Base-by-base conservation (phyloP, 805 yeast species). In the Saccharomycopsis schoenii region DNA sequence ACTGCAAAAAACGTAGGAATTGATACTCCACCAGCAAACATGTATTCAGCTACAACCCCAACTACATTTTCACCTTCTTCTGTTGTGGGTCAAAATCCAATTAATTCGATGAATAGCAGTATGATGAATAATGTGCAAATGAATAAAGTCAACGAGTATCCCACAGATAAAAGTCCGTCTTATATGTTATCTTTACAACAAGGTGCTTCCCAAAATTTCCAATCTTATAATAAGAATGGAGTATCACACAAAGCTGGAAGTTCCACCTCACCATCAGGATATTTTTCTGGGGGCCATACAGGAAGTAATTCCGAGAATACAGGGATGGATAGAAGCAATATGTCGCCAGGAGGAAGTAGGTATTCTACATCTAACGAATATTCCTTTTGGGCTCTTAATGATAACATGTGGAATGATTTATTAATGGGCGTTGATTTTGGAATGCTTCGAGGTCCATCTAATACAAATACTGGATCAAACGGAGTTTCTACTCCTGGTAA, bases 331-430 rank as follows among this genome's bases (percentile, higher is more conserved):
- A 11, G 5, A 47, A 21, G 21, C 12, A n/a, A 12, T 8, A 14
- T 12, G 36, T 14, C 21, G 34, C 52, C 52, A 12, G n/a, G 4
- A 24, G 14, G 12, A 8, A 4, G 34, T 21, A 14, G 21, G 5
- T 47, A 47, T n/a, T 14, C 52, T 10, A 24, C 34, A 11, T 41
- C 47, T 56, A 6, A 37, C 21, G 82, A 80, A 55, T 73, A 74
- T 66, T 81, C 84, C 11, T 78, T 77, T 56, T 77, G 79, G 74
- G 80, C 83, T 10, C 70, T 85, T 41, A 83, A 82, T 61, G 91
- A 85, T 67, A 91, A 86, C 67, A 83, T 86, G 66, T 86, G 91
- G 91, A 77, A 83, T 41, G 88, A 85, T 6, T 36, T 62, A 34
- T 24, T 62, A 14, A 56, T 62, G 64, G 64, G 64, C 6, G 39